Percentiles rank a stretch among this genome's conserved stretches.
These are phyloP conservation scores for Leccinum subgranulosum DNA, from an alignment of 768 basidiomycete genomes.

Conservation along the genomic window DNA sequence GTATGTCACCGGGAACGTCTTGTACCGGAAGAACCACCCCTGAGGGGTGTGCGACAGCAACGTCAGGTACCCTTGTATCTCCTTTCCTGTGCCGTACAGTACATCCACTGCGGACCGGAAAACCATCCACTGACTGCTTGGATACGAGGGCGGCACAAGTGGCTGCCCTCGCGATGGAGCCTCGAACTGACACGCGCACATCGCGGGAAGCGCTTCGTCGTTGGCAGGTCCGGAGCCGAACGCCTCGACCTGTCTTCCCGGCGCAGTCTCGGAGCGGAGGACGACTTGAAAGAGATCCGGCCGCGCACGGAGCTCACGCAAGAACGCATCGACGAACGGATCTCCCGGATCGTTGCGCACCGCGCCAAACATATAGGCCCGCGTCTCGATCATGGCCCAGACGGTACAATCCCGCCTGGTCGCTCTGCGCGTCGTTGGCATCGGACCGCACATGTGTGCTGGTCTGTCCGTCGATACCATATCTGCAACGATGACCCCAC, in stretches of 20 bases:
- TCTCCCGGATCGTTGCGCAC: slow-evolving; percentile 26
- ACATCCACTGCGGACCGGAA: slow-evolving; percentile 16
- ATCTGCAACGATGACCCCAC: slow-evolving; percentile 20
- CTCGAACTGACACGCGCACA: slow-evolving; percentile 20
- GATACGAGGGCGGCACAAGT: background rate
- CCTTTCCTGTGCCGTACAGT: slow-evolving; percentile 13
- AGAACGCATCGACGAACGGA: slow-evolving; percentile 24
- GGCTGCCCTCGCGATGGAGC: slow-evolving; percentile 8
- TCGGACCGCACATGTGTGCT: background rate
- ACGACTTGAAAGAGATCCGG: slow-evolving; percentile 33
- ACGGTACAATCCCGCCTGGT: slow-evolving; percentile 12
- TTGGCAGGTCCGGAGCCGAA: slow-evolving; percentile 23
- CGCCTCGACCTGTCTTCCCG: slow-evolving; percentile 17
- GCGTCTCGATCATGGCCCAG: slow-evolving; percentile 24
- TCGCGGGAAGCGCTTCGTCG: slow-evolving; percentile 6
- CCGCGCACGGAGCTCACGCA: slow-evolving; percentile 27
- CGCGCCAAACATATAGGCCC: slow-evolving; percentile 32
- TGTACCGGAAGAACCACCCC: slow-evolving; percentile 30
- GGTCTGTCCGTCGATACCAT: slow-evolving; percentile 7
- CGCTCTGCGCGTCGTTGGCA: slow-evolving; percentile 7
- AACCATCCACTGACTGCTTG: slow-evolving; percentile 12
- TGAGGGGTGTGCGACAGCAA: background rate
- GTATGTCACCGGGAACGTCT: slow-evolving; percentile 31
- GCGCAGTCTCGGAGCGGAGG: slow-evolving; percentile 28
- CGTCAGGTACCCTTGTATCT: slow-evolving; percentile 10